Percentiles rank a stretch among this genome's conserved stretches.
These are phyloP conservation scores for Yamadazyma blattariae DNA, from an alignment of 1,139 yeast genomes.

Conservation along the genomic window DNA sequence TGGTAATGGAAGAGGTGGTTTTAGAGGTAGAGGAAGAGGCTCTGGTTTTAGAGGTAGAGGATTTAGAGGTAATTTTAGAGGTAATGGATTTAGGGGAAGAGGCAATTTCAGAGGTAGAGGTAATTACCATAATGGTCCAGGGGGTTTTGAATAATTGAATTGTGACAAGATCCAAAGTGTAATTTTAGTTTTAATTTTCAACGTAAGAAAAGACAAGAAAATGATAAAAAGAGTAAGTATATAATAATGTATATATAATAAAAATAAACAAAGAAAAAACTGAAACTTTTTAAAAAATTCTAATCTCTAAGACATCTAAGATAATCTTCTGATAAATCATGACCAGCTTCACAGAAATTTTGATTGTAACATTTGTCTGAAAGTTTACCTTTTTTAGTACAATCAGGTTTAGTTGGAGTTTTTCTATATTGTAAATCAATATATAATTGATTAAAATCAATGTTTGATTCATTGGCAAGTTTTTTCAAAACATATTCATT, in stretches of 20 bases:
- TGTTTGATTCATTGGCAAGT: conserved; percentile 14
- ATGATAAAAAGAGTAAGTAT: too few species aligned
- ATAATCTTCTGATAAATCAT: conserved; percentile 8
- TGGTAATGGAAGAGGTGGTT: conserved; percentile 23
- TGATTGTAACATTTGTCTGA: conserved; percentile 35
- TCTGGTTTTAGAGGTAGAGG: conserved; percentile 17
- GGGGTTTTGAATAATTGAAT: too few species aligned
- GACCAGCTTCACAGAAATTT: conserved; percentile 39
- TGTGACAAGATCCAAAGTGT: too few species aligned
- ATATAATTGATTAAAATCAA: conserved; percentile 43
- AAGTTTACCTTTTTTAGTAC: conserved; percentile 31
- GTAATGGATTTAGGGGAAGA: conserved; percentile 21
- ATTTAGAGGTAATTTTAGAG: conserved; percentile 14
- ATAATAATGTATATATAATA: too few species aligned
- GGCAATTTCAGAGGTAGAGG: conserved; percentile 26
- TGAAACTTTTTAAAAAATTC: not conserved
- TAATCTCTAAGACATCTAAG: conserved; percentile 8
- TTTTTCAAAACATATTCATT: conserved; percentile 34
- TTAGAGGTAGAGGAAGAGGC: conserved; percentile 21
- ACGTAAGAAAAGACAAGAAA: too few species aligned
- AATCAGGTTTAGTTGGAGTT: conserved; percentile 48
- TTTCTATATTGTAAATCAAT: conserved; percentile 46
- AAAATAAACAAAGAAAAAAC: too few species aligned
- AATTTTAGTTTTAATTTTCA: too few species aligned
- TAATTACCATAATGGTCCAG: conserved; percentile 12